Evolutionary conservation across 2,329 filamentous ascomycete species (phyloP).

Genomic region (Curvularia sp.): DNA sequence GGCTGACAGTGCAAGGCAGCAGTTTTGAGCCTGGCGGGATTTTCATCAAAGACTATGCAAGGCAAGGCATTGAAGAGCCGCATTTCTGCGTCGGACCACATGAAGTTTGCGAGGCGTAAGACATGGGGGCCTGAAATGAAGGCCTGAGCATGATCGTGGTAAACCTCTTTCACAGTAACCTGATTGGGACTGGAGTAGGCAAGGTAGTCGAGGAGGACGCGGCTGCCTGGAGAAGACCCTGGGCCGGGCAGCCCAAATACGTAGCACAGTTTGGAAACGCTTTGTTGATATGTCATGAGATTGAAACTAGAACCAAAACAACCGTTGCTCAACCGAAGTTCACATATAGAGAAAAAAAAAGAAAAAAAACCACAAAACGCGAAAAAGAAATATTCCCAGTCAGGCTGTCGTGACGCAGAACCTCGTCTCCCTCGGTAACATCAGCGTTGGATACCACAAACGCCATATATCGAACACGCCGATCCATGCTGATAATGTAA

Average conservation of each 20-base stretch:
- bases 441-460: constrained; percentile 11
- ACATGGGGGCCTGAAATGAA: background rate
- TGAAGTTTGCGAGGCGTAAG: background rate
- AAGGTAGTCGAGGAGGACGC: background rate
- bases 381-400: constrained; percentile 2
- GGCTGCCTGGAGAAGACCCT: background rate
- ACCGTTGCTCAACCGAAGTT: background rate
- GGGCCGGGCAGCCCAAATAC: background rate
- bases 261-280: background rate
- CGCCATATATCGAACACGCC: constrained; percentile 21
- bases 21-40: background rate
- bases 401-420: constrained; percentile 1
- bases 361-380: background rate
- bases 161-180: background rate
- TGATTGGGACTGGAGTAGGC: background rate
- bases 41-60: background rate
- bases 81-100: background rate
- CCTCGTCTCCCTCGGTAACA: constrained; percentile 10
- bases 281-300: constrained; percentile 6
- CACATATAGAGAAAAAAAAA: background rate
- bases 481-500: constrained; percentile 14
- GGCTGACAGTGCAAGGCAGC: background rate
- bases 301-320: constrained; percentile 11
- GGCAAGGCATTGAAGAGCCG: background rate
- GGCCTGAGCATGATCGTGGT: background rate